Base-by-base conservation (phyloP, 2,329 filamentous ascomycete genomes). In the Xylaria polymorpha region DNA sequence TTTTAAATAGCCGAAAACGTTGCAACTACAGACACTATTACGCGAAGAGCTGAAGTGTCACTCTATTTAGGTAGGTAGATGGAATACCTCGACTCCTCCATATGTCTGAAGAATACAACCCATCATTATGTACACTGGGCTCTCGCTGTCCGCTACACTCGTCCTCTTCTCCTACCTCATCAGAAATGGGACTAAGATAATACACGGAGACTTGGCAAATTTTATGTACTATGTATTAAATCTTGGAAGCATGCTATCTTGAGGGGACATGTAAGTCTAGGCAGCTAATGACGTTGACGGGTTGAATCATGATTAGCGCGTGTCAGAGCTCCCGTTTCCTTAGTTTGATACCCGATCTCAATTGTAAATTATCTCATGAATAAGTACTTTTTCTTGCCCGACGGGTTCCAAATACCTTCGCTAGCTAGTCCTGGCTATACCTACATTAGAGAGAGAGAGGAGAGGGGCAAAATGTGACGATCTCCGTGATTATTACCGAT, bases 1-100 rank as follows among this genome's bases (percentile, higher is more conserved):
- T 61, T 61, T 61, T 51, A 41, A 50, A 51, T 61, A 61, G 20
- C 35, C 32, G 32, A 53, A n/a, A 41, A n/a, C 12, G 18, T 37
- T 51, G n/a, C 12, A 39, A 20, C 20, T 3, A 51, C 25, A n/a
- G 50, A 8, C 22, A 44, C 20, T 18, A 62, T 25, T 63, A 25
- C 50, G 29, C 39, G 15, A 46, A 25, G 32, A 7, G 32, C 44
- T 39, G 44, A 48, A 50, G 44, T 32, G 44, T 15, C 3, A 61
- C 22, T 61, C 29, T 4, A 15, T 39, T 51, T 51, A 50, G 59
- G 44, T 39, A 61, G 59, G 46, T 57, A 55, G 37, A 25, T 25
- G 9, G 22, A 43, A 20, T n/a, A n/a, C n/a, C n/a, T n/a, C n/a
- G 7, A 32, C 29, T 53, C 14, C 20, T 22, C 20, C 35, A 29